Base-by-base conservation (phyloP, 371 early-diverging fungal genomes). In the Mucor piriformis region DNA sequence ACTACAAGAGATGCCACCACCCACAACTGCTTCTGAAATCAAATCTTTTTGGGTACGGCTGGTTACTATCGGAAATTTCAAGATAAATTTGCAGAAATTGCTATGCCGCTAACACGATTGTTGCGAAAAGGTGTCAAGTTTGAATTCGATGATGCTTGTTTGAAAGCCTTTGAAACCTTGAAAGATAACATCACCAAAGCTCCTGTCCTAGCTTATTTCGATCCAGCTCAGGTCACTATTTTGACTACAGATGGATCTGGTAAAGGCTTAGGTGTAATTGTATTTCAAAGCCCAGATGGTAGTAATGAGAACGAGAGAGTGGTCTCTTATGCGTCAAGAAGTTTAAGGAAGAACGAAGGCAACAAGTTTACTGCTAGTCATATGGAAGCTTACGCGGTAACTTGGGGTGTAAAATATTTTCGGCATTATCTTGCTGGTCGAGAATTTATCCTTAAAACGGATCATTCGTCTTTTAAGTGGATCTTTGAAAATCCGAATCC, bases 51-150 rank as follows among this genome's bases (percentile, higher is more conserved):
- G 0, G 76, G 79, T 0, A 11, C 64, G 0, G 51, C 66, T 0
- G 57, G 64, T 27, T 76, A 70, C 49, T 84, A 67, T 54, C 44
- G 78, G 3, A 38, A 53, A 10, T 79, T 74, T 64, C 55, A 78
- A 8, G 46, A 49, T 13, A 50, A 69, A 23, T 69, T 66, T 34
- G 54, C 63, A 0, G 15, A 40, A 1, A 32, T 63, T 13, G 57
- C 63, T 0, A 10, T 21, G 12, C 70, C 69, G 0, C 21, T 76
- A 0, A 57, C 42, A 6, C 16, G 13, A 0, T 49, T 76, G 0
- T 23, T 57, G 5, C 51, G 64, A 49, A 34, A 66, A 3, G 21
- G 12, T 3, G 42, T 18, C 0, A 18, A 11, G 0, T 66, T 75
- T 27, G 29, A 27, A 4, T 78, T 76, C 73, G 27, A 20, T 1